Evolutionary conservation across 768 basidiomycete species (phyloP).

Genomic region (Lentinus brumalis): DNA sequence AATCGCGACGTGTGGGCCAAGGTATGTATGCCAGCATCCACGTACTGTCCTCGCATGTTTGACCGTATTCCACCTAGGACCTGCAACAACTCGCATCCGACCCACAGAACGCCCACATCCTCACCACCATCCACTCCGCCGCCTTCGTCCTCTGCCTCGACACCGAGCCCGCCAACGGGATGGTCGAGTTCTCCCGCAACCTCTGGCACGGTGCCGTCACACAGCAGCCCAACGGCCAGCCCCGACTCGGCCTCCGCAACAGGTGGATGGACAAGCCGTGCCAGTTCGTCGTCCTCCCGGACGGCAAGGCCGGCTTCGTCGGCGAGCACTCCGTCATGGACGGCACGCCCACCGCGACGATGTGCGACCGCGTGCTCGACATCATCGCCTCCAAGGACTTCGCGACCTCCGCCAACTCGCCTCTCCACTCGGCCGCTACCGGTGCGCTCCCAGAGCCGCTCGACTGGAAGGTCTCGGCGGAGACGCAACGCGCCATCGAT

Average conservation of each 20-base stretch:
- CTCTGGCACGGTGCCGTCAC: slow-evolving; percentile 79
- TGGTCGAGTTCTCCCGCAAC: slow-evolving; percentile 63
- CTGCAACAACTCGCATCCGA: slow-evolving; percentile 61
- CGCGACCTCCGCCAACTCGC: slow-evolving; percentile 46
- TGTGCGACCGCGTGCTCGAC: slow-evolving; percentile 70
- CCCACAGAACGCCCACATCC: slow-evolving; percentile 60
- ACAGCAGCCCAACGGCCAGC: not conserved
- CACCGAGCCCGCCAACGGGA: slow-evolving; percentile 50
- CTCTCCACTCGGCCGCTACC: slow-evolving; percentile 33
- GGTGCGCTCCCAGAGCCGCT: slow-evolving; percentile 37
- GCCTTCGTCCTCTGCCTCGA: slow-evolving; percentile 88
- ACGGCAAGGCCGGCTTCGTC: slow-evolving; percentile 80
- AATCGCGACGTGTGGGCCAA: slow-evolving; percentile 91
- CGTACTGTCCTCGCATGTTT: not conserved
- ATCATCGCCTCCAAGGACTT: slow-evolving; percentile 62
- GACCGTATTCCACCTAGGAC: slow-evolving; percentile 44
- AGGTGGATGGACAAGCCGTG: slow-evolving; percentile 91
- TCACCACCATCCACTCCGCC: slow-evolving; percentile 79
- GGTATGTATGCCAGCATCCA: slow-evolving; percentile 40
- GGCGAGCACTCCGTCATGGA: slow-evolving; percentile 95
- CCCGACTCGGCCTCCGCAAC: slow-evolving; percentile 57
- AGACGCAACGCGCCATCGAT: slow-evolving; percentile 52
- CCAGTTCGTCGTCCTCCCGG: slow-evolving; percentile 85
- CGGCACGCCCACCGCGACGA: slow-evolving; percentile 76
- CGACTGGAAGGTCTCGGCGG: slow-evolving; percentile 52